A percentile compares a stretch with the other conserved stretches of the same genome.
Conservation (phyloP, 148 eudicot species). For the Vaccinium macrocarpon region DNA sequence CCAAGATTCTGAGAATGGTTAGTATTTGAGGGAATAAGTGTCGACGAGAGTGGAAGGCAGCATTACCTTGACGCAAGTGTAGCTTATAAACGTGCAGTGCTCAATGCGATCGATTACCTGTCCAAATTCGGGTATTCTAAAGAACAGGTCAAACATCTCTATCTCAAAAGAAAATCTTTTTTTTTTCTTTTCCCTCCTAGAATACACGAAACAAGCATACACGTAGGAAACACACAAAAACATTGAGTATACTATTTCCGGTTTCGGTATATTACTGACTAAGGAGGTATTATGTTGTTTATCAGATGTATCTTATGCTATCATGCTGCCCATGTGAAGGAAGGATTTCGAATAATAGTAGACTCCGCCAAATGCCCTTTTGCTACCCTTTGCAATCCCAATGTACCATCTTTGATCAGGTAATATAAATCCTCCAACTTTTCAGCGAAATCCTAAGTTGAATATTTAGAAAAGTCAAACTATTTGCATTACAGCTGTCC, state of each 20-base stretch:
- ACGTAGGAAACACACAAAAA: background rate
- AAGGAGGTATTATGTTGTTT: constrained; percentile 18
- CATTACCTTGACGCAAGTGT: constrained; percentile 91
- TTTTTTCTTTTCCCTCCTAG: background rate
- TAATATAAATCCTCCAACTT: constrained; percentile 16
- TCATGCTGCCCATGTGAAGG: constrained; percentile 99
- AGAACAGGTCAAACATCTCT: constrained; percentile 60
- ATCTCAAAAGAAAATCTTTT: background rate
- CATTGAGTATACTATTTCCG: background rate
- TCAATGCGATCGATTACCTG: constrained; percentile 91
- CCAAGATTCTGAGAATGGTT: constrained; percentile 96
- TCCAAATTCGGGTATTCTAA: constrained; percentile 89
- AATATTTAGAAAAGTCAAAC: background rate
- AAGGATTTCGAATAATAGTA: constrained; percentile 91
- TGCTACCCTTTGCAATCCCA: constrained; percentile 91
- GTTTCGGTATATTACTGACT: constrained; percentile 8
- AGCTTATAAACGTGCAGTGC: constrained; percentile 96
- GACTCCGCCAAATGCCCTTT: constrained; percentile 89
- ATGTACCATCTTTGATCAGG: constrained; percentile 95
- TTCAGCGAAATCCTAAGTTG: background rate
- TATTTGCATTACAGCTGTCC: background rate
- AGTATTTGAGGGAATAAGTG: constrained; percentile 95
- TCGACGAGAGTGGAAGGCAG: constrained; percentile 90
- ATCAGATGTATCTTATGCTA: constrained; percentile 74
- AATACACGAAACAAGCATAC: background rate